phyloP scores from a whole-genome alignment of 345 rosid genomes.

The Brassica carinata region DNA sequence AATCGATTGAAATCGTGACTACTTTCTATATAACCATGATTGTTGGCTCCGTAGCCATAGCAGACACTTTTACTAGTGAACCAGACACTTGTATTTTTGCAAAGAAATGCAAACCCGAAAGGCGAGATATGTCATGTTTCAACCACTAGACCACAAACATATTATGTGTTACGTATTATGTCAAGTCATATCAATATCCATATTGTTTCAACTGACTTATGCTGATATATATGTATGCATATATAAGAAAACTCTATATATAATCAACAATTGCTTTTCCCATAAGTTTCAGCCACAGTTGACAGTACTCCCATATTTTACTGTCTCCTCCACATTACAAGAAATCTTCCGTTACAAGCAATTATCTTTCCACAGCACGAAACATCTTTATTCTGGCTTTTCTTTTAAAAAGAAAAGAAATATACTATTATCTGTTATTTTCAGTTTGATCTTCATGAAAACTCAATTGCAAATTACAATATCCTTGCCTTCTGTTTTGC shows the following conservation, averaged over 20 bases:
- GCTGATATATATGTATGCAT: not conserved
- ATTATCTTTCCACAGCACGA: conserved; percentile 14
- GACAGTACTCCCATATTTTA: conserved; percentile 32
- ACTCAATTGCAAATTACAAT: conserved; percentile 4
- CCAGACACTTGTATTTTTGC: not conserved
- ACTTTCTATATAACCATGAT: not conserved
- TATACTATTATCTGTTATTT: conserved; percentile 10
- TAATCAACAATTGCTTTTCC: conserved; percentile 33
- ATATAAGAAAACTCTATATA: not conserved
- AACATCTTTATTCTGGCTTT: conserved; percentile 28
- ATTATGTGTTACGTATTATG: not conserved
- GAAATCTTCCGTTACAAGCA: conserved; percentile 41
- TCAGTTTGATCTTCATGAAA: conserved; percentile 23
- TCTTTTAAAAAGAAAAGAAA: conserved; percentile 14
- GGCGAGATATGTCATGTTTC: not conserved
- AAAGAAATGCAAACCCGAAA: not conserved
- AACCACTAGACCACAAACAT: not conserved
- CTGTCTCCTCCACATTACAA: conserved; percentile 44
- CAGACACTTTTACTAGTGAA: not conserved
- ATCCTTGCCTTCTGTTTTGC: conserved; percentile 27
- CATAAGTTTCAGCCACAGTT: conserved; percentile 30
- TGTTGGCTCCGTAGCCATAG: not conserved
- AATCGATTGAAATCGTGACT: not conserved
- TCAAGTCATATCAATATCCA: not conserved
- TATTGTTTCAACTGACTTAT: not conserved